Evolutionary conservation across 1,284 basidiomycete genomes (phyloP).

Genomic region (Cutaneotrichosporon dermatis): DNA sequence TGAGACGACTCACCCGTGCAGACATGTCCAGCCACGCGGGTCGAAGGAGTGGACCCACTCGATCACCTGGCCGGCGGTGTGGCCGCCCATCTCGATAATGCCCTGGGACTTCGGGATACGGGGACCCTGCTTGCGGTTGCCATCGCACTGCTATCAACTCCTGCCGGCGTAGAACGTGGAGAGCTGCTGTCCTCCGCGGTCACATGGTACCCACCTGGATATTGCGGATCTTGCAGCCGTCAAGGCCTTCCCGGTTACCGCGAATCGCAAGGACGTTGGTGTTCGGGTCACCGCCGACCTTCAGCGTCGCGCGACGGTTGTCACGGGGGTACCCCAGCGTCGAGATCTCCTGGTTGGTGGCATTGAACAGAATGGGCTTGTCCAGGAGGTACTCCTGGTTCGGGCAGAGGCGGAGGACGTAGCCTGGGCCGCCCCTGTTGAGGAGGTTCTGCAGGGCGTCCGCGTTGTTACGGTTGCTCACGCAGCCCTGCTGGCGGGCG

Average conservation of each 20-base stretch:
- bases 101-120: neutral
- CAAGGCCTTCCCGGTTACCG: neutral
- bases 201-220: neutral
- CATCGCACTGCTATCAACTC: neutral
- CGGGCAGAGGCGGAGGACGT: neutral
- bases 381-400: neutral
- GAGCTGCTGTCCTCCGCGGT: no score
- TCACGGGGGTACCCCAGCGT: neutral
- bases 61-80: conserved; percentile 38
- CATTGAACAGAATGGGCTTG: neutral
- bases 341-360: neutral
- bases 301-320: neutral
- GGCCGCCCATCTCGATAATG: conserved; percentile 46
- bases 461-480: neutral
- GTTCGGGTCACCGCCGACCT: neutral
- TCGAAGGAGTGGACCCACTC: conserved; percentile 39
- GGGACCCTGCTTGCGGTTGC: neutral
- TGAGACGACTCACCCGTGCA: conserved; percentile 17
- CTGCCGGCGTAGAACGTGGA: no score
- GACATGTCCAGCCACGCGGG: conserved; percentile 43
- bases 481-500: neutral
- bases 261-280: neutral
- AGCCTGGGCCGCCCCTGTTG: neutral
- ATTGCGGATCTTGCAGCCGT: neutral
- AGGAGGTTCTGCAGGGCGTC: neutral